A percentile compares a stretch with the other conserved stretches of the same genome.
Evolutionary conservation across 352 stramenopile species (phyloP).

Genomic region (Paralagenidium karlingii): DNA sequence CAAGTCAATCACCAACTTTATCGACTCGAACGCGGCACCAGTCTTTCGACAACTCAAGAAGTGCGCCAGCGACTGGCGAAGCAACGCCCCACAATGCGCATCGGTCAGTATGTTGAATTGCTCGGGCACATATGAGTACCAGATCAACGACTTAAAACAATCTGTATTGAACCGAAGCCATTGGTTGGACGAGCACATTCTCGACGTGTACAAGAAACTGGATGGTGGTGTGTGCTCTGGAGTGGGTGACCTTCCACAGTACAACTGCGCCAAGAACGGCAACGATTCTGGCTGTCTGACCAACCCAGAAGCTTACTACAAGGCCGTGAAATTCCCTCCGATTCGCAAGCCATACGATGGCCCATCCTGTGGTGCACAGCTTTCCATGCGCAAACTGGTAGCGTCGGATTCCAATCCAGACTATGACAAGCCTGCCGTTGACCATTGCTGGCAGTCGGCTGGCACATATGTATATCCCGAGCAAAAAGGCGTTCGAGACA

Average conservation of each 20-base stretch:
- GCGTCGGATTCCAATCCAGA: not conserved
- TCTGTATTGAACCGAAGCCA: conserved; percentile 29
- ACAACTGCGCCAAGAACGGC: conserved; percentile 47
- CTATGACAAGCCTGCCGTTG: conserved; percentile 32
- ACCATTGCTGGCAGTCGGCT: conserved; percentile 58
- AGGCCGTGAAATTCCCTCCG: conserved; percentile 29
- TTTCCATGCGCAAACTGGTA: conserved; percentile 7
- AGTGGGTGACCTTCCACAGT: conserved; percentile 46
- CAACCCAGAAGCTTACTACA: conserved; percentile 49
- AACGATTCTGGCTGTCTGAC: conserved; percentile 43
- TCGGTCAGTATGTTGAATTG: conserved; percentile 35
- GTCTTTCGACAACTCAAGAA: conserved; percentile 37
- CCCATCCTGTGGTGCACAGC: conserved; percentile 12
- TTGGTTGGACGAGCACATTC: conserved; percentile 69
- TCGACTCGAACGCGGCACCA: conserved; percentile 29
- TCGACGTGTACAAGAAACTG: conserved; percentile 48
- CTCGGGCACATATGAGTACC: conserved; percentile 45
- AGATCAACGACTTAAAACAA: conserved; percentile 22
- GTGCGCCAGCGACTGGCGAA: conserved; percentile 36
- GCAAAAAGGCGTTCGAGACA: conserved; percentile 46
- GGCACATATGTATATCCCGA: conserved; percentile 42
- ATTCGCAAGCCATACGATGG: conserved; percentile 38
- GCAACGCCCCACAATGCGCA: conserved; percentile 35
- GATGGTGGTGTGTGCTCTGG: conserved; percentile 37
- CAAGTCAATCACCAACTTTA: conserved; percentile 25